Evolutionary conservation across 306 rosid genomes (phyloP), one percentile per base, ranked within the genome.

Genomic region (Crotalaria pallida): DNA sequence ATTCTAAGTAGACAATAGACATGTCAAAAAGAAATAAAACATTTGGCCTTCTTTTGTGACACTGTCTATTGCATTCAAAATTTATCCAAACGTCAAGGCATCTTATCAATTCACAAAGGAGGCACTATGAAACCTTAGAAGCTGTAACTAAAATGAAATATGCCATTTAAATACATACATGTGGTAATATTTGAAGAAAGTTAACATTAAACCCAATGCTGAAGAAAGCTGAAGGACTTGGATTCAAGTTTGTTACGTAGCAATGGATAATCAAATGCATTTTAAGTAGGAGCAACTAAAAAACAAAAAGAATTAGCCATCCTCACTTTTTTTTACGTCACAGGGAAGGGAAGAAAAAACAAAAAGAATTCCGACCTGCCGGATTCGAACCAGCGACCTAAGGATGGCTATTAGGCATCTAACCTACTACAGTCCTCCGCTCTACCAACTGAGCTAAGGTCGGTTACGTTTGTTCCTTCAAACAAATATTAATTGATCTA

Each of bases 381-480:
- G 78, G 78, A 72, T 72, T 59, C 77, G 41, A 72, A 72, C 71
- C 78, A 51, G 65, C 64, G 71, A 73, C 78, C 71, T 73, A 59
- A 76, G 80, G 70, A 76, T 76, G 0, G 1, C 71, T 21, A 11
- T 17, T 3, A 10, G 45, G 10, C 0, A 3, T 11, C 2, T 0
- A 0, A 21, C 75, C 69, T 0, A 76, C 70, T 77, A 68, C 80
- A 76, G 75, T 69, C 80, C 76, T 69, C 80, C 76, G 65, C 75
- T 67, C 80, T 75, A 67, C 74, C 80, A 75, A 75, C 74, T 75
- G 62, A 67, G 69, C 74, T 75, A 67, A 75, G 69, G 69, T 67
- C 69, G 80, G 74, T 5, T 3, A 0, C 41, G 2, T 0, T 18
- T 11, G 0, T 0, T 11, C 1, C 0, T 4, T 2, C 1, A 0